Conservation (phyloP, 331 rosid genomes). For the Prunus yedoensis region DNA sequence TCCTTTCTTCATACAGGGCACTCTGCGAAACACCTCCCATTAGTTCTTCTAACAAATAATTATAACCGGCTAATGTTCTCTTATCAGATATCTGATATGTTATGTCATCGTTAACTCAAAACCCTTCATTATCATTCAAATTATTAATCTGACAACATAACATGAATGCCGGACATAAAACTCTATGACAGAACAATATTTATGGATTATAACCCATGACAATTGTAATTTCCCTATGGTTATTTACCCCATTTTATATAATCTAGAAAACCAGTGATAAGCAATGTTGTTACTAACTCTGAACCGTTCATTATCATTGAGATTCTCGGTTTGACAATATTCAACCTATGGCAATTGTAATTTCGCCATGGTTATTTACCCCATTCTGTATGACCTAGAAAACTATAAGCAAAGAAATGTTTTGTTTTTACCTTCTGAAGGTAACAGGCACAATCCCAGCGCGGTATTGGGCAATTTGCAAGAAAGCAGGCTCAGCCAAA, state of each 20-base stretch:
- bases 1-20: constrained; percentile 73
- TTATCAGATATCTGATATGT: background rate
- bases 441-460: constrained; percentile 83
- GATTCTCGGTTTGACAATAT: background rate
- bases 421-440: constrained; percentile 55
- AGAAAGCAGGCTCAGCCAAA: constrained; percentile 77
- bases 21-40: constrained; percentile 32
- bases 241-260: background rate
- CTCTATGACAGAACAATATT: too few species aligned
- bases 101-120: rapidly evolving
- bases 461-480: constrained; percentile 73
- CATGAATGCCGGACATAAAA: background rate
- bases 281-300: background rate
- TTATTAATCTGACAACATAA: background rate
- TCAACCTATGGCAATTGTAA: background rate
- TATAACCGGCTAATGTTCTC: background rate
- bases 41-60: background rate
- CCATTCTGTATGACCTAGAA: too few species aligned
- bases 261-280: too few species aligned
- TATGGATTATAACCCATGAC: background rate
- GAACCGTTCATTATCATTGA: background rate
- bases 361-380: background rate
- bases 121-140: background rate
- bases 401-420: background rate
- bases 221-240: background rate